Evolutionary conservation across 805 yeast species (phyloP).

Genomic region (Lachancea dasiensis): DNA sequence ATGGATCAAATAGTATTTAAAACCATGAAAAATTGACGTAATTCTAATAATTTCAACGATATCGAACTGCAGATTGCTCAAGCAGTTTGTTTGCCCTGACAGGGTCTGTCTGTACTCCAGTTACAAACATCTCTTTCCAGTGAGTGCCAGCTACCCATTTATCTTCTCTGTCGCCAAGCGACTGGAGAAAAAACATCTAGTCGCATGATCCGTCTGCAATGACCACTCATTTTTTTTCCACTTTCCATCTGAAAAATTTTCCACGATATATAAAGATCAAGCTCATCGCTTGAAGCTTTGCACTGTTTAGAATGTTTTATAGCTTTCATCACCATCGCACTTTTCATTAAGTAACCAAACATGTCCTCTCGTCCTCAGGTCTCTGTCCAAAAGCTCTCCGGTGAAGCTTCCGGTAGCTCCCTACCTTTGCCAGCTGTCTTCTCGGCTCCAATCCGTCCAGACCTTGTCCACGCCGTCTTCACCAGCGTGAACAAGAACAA

Average conservation of each 20-base stretch:
- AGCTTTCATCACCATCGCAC: constrained; percentile 7
- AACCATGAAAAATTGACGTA: no score
- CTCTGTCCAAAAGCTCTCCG: constrained; percentile 83
- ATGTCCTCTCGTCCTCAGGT: constrained; percentile 90
- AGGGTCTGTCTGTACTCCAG: not conserved
- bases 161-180: not conserved
- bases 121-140: not conserved
- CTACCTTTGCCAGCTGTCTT: constrained; percentile 97
- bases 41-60: no score
- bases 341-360: constrained; percentile 37
- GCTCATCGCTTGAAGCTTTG: not conserved
- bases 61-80: not conserved
- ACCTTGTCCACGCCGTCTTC: constrained; percentile 98
- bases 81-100: not conserved
- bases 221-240: not conserved
- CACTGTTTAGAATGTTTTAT: not conserved
- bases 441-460: constrained; percentile 99
- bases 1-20: no score
- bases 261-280: not conserved
- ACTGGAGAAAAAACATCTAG: not conserved
- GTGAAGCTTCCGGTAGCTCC: constrained; percentile 78
- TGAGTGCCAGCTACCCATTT: not conserved
- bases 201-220: not conserved
- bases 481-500: constrained; percentile 99
- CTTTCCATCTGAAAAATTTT: not conserved